Conservation (phyloP, 345 rosid species). For the Leavenworthia alabamica region DNA sequence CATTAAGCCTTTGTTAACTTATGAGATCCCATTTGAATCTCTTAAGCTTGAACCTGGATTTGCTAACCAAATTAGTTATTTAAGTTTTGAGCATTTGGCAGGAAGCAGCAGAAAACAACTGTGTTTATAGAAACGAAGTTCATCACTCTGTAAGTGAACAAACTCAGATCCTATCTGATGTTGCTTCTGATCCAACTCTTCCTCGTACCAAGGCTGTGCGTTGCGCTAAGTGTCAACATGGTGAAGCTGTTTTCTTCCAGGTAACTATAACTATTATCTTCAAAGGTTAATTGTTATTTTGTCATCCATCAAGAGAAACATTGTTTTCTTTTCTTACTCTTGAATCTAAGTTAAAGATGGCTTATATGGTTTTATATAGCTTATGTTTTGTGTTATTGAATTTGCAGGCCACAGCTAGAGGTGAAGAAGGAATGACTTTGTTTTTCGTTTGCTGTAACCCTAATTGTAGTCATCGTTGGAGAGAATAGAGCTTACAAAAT, state of each 20-base stretch:
- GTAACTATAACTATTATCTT: slow-evolving; percentile 18
- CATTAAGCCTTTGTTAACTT: background rate
- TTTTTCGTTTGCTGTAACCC: slow-evolving; percentile 94
- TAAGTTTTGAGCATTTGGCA: slow-evolving; percentile 23
- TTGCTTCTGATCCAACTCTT: slow-evolving; percentile 79
- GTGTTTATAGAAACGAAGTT: slow-evolving; percentile 72
- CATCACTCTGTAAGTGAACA: slow-evolving; percentile 64
- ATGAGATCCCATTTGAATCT: background rate
- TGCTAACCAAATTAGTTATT: background rate
- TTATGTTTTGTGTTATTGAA: background rate
- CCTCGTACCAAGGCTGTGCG: slow-evolving; percentile 70
- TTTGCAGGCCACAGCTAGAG: slow-evolving; percentile 73
- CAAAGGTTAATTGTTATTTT: background rate
- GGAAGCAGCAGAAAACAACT: slow-evolving; percentile 63
- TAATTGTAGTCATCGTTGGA: slow-evolving; percentile 74
- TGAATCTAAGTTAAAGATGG: background rate
- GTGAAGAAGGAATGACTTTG: slow-evolving; percentile 94
- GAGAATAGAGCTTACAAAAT: slow-evolving; percentile 38
- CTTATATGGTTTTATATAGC: background rate
- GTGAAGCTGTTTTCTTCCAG: slow-evolving; percentile 85
- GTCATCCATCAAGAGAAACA: background rate
- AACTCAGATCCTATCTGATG: slow-evolving; percentile 65
- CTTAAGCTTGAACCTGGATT: background rate
- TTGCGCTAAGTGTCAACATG: slow-evolving; percentile 49
- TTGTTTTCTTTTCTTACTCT: background rate